Evolutionary conservation across 2,329 filamentous ascomycete genomes (phyloP), one percentile per base, ranked within the genome.

Genomic region (Pyrenophora graminea): DNA sequence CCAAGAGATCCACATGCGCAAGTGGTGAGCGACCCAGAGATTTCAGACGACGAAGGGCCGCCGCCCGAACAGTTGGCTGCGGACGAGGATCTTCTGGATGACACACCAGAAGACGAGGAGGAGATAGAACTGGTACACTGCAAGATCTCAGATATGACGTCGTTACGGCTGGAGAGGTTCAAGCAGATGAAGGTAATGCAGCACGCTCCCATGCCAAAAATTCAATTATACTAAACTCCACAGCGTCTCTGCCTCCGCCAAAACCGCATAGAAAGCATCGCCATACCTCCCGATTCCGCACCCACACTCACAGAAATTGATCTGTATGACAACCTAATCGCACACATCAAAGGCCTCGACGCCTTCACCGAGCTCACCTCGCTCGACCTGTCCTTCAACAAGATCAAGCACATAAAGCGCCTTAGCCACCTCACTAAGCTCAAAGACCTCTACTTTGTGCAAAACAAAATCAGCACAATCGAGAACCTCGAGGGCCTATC

Each of bases 351-450:
- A 60, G 90, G 90, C 25, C 82, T 99, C 39, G 91, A 97, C 46
- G 80, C 85, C 39, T 84, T 97, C 50, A 84, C 81, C 10, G 81
- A 89, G 55, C 82, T 99, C 46, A 90, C 83, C 5, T 88, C 79
- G 49, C 84, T 99, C 47, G 94, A 99, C 71, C 81, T 99, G 44
- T 95, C 90, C 73, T 99, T 97, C 83, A 99, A 99, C 80, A 97
- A 97, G 79, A 93, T 99, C 78, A 97, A 96, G 74, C 92, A 97
- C 75, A 96, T 99, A 78, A 96, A 96, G 75, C 86, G 93, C 66
- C 78, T 97, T 59, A 82, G 82, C 51, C 88, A 93, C 65, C 78
- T 99, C 52, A 87, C 78, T 18, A 82, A 91, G 46, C 82, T 97
- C 50, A 88, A 82, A 56, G 91, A 97, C 62, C 72, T 99, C 3